Conservation (phyloP, 169 alveolate genomes). For the Plasmodium ovale region DNA sequence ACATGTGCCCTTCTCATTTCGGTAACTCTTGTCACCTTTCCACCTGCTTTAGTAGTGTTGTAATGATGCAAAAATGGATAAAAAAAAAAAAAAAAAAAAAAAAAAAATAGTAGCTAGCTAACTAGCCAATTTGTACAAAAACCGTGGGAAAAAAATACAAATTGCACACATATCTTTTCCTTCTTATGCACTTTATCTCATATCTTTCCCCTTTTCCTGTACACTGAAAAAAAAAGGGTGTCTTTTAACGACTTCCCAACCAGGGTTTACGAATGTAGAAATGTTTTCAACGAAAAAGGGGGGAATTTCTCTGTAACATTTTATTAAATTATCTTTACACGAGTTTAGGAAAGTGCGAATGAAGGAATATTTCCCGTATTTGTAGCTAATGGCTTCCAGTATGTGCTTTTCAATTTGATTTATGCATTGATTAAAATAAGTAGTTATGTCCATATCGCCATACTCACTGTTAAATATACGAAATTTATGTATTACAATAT, state of each 20-base stretch:
- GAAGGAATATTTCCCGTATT: slow-evolving; percentile 10
- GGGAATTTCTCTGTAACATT: slow-evolving; percentile 44
- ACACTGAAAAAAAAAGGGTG: slow-evolving; percentile 71
- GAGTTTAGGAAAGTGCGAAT: slow-evolving; percentile 39
- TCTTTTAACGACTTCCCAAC: slow-evolving; percentile 26
- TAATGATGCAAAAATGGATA: too few relatives aligned
- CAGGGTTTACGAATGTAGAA: slow-evolving; percentile 51
- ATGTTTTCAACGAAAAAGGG: slow-evolving; percentile 56
- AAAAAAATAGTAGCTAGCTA: not conserved
- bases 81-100: too few relatives aligned
- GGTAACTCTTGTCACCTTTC: too few relatives aligned
- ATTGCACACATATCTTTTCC: not conserved
- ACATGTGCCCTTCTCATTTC: too few relatives aligned
- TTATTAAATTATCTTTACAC: slow-evolving; percentile 16
- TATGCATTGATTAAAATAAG: slow-evolving; percentile 35
- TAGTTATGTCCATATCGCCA: slow-evolving; percentile 19
- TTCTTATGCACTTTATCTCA: too few relatives aligned
- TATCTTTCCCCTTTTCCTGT: slow-evolving; percentile 18
- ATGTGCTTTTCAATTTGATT: slow-evolving; percentile 28
- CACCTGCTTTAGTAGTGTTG: too few relatives aligned
- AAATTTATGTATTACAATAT: slow-evolving; percentile 21
- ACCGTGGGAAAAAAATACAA: not conserved
- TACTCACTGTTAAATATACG: slow-evolving; percentile 25
- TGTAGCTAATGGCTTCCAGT: slow-evolving; percentile 7
- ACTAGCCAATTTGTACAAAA: not conserved